Percentiles rank a stretch among this genome's conserved stretches.
phyloP scores from a whole-genome alignment of 306 rosid species.

The Medicago lupulina region DNA sequence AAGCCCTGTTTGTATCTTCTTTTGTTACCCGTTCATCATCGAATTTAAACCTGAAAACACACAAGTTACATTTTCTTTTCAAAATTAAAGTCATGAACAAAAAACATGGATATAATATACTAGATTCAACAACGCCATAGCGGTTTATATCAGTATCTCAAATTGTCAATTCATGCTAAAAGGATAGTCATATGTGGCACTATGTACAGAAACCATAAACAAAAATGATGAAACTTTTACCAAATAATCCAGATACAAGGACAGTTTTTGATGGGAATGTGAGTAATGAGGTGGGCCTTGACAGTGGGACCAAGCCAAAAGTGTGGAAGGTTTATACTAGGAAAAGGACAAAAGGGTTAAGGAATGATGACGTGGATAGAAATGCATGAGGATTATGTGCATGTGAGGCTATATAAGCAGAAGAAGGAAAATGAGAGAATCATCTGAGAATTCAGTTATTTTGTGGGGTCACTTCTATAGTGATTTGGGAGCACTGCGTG shows the following conservation, averaged over 20 bases:
- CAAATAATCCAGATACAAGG: background rate
- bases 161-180: background rate
- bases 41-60: conserved; percentile 73
- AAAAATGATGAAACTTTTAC: conserved; percentile 22
- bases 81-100: conserved; percentile 13
- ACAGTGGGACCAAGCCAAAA: too few species aligned
- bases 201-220: conserved; percentile 12
- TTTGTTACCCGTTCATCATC: conserved; percentile 94
- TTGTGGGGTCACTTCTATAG: too few species aligned
- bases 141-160: background rate
- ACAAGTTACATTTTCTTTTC: conserved; percentile 16
- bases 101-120: background rate
- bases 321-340: too few species aligned
- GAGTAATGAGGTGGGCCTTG: too few species aligned
- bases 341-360: too few species aligned
- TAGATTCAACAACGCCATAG: conserved; percentile 1
- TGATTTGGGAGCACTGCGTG: too few species aligned
- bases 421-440: too few species aligned
- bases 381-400: too few species aligned
- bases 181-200: background rate
- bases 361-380: too few species aligned
- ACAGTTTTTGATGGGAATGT: too few species aligned
- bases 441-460: too few species aligned
- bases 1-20: conserved; percentile 83
- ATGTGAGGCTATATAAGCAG: too few species aligned